Conservation (phyloP, 2,329 filamentous ascomycete species). For the Colletotrichum ledebouriae region DNA sequence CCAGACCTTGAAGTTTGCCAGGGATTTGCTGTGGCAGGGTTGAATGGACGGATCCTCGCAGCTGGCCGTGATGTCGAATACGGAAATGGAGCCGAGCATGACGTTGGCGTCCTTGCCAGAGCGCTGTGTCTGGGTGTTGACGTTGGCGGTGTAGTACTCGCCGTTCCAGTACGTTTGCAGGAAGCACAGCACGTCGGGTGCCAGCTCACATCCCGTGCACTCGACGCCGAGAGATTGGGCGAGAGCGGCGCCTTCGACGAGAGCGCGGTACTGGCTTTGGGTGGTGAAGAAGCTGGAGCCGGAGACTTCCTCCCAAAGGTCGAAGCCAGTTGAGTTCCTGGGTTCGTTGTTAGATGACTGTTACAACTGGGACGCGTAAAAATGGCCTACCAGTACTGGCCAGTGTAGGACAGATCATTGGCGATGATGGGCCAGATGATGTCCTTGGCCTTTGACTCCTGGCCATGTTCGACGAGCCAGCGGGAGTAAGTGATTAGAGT, state of each 20-base stretch:
- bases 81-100: conserved; percentile 60
- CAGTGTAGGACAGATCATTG: conserved; percentile 70
- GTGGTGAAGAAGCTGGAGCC: conserved; percentile 72
- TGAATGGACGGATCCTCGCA: conserved; percentile 69
- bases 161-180: conserved; percentile 71
- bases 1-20: conserved; percentile 69
- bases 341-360: neutral
- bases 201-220: conserved; percentile 64
- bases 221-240: conserved; percentile 62
- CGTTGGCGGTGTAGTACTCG: conserved; percentile 67
- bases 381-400: conserved; percentile 59
- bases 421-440: conserved; percentile 68
- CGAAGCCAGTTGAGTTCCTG: conserved; percentile 66
- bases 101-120: conserved; percentile 70
- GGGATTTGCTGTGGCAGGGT: conserved; percentile 63
- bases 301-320: conserved; percentile 72
- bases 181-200: conserved; percentile 66
- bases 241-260: conserved; percentile 63
- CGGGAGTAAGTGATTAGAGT: conserved; percentile 67
- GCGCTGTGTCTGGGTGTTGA: conserved; percentile 59
- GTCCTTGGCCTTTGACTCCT: conserved; percentile 54
- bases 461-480: conserved; percentile 62
- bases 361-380: neutral
- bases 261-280: conserved; percentile 66
- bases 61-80: conserved; percentile 63